Evolutionary conservation across 345 rosid genomes (phyloP).

Genomic region (Noccaea bulbosa): DNA sequence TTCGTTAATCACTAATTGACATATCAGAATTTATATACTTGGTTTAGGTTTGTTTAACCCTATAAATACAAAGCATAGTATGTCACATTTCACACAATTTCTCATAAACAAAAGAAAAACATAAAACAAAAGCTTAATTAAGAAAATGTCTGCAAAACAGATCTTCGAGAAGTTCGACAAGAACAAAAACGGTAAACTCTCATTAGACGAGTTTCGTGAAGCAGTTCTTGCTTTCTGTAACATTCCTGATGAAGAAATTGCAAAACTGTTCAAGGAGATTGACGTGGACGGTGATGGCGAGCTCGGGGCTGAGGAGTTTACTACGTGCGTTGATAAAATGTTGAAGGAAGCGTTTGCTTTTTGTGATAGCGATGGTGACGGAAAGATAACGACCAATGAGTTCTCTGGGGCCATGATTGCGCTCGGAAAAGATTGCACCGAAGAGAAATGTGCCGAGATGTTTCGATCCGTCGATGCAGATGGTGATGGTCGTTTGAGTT

Average conservation of each 20-base stretch:
- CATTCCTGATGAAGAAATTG: conserved; percentile 10
- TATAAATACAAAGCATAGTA: conserved; percentile 2
- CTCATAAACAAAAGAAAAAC: not conserved
- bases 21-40: not conserved
- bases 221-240: conserved; percentile 10
- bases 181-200: conserved; percentile 25
- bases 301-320: conserved; percentile 16
- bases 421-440: not conserved
- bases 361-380: conserved; percentile 27
- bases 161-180: conserved; percentile 26
- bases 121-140: not conserved
- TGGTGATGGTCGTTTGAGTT: conserved; percentile 24
- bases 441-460: conserved; percentile 15
- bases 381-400: conserved; percentile 12
- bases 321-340: conserved; percentile 11
- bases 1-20: not conserved
- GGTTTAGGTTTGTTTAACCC: not conserved
- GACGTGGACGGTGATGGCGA: conserved; percentile 32
- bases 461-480: conserved; percentile 6
- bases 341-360: conserved; percentile 17
- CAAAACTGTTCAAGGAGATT: conserved; percentile 20
- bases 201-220: conserved; percentile 23
- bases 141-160: conserved; percentile 22
- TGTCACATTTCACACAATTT: conserved; percentile 10
- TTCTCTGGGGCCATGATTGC: not conserved